Base-by-base conservation (phyloP, 2,329 filamentous ascomycete species). In the Xylariales sp. region DNA sequence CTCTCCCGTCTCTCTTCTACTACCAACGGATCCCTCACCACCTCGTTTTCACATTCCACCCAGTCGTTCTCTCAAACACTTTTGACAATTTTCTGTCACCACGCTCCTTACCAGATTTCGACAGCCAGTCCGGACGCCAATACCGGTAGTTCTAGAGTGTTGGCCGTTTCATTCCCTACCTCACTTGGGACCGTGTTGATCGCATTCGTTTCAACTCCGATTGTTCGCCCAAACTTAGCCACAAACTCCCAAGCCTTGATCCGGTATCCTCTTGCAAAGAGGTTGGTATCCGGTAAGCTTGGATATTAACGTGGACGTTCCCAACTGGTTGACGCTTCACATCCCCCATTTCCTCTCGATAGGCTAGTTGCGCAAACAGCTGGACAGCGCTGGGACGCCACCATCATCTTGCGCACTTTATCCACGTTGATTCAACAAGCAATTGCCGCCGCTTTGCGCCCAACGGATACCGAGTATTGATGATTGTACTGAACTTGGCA, bases 171-270 rank as follows among this genome's bases (percentile, higher is more conserved):
- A 67, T 72, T 77, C 75, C 68, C 75, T 75, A 68, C 59, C 50
- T 63, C 57, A 63, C 49, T 50, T 59, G 49, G 61, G 65, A 60
- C 69, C 73, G 75, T 77, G 75, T 77, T 76, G 75, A 76, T 75
- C 77, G 73, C 76, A 76, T 73, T 76, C 72, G 63, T 73, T 76
- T 69, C 67, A 57, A 67, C 54, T 49, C 23, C 63, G 53, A 64
- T 45, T 60, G 39, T 49, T 49, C 49, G 64, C 30, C 48, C 65
- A 57, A 43, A 36, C 64, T 60, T 34, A 58, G 60, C 58, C 63
- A 60, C 57, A 67, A 67, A 69, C 54, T 60, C 68, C 68, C 69
- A 71, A 63, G 65, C 68, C 71, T 68, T 58, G 62, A 49, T 67
- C 69, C 70, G 56, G 65, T 57, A 71, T 71, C 58, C 57, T 55